Evolutionary conservation across 2,329 filamentous ascomycete species (phyloP), one percentile per base, ranked within the genome.

Genomic region (Pseudogymnoascus sp.): DNA sequence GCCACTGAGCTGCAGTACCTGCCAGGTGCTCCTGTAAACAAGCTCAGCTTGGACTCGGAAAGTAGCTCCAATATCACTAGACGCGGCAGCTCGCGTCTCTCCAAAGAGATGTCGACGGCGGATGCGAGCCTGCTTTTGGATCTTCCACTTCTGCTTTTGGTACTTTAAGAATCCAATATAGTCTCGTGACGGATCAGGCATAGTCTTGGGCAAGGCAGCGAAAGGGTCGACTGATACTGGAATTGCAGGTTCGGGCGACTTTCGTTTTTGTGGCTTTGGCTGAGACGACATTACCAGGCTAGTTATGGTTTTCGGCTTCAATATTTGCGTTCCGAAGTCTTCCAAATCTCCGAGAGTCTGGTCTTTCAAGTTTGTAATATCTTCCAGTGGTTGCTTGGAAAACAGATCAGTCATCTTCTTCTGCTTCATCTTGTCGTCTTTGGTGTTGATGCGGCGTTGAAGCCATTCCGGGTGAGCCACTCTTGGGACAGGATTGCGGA

Each of bases 131-230:
- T 96, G 89, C 71, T 92, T 96, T 73, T 99, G 94, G 38, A 97
- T 88, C 78, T 93, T 97, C 94, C 94, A 99, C 75, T 99, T 99
- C 77, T 92, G 86, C 76, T 99, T 99, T 73, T 99, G 94, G 71
- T 97, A 97, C 71, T 89, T 83, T 61, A 99, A 75, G 79, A 96
- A 99, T 0, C 85, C 91, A 16, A 85, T 79, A 68, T 99, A 99
- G 74, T 99, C 89, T 58, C 94, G 86, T 0, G 86, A 90, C 19
- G 94, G 89, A 23, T 83, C 84, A 1, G 94, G 93, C 89, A 96
- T 95, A 42, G 84, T 82, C 64, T 88, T 84, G 0, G 94, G 94
- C 12, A 99, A 80, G 23, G 84, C 84, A 28, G 91, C 87, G 74
- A 91, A 95, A 0, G 92, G 92, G 71, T 97, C 90, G 0, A 82